A percentile compares a stretch with the other conserved stretches of the same genome.
phyloP scores from a whole-genome alignment of 78 protist species.

The Planoprotostelium fungivorum region DNA sequence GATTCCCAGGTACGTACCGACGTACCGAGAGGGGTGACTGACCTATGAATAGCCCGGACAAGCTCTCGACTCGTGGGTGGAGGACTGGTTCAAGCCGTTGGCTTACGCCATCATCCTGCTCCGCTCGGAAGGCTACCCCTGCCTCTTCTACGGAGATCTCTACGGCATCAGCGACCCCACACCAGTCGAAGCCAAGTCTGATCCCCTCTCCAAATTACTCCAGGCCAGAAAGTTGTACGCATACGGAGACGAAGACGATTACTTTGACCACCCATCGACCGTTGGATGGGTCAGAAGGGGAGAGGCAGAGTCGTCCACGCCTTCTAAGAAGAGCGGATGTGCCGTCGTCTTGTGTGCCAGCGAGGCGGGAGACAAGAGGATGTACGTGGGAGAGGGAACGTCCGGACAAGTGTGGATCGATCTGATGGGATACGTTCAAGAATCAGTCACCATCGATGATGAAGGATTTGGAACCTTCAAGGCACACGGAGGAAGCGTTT shows the following conservation, averaged over 20 bases:
- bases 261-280: not conserved
- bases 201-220: not conserved
- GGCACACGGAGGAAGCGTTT: not conserved
- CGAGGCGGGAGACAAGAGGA: not conserved
- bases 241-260: not conserved
- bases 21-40: not conserved
- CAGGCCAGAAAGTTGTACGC: not conserved
- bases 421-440: not conserved
- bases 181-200: not conserved
- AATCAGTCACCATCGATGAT: not conserved
- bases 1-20: slow-evolving; percentile 2
- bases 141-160: not conserved
- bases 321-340: not conserved
- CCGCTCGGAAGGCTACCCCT: not conserved
- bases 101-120: slow-evolving; percentile 27
- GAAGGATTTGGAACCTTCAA: not conserved
- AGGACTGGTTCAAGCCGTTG: slow-evolving; percentile 20
- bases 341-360: not conserved
- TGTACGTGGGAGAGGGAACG: not conserved
- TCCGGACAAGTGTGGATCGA: not conserved
- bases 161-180: not conserved
- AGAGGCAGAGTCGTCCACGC: not conserved
- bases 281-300: not conserved
- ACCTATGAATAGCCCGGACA: slow-evolving; percentile 4
- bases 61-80: slow-evolving; percentile 17